Evolutionary conservation across 345 rosid species (phyloP), one percentile per base, ranked within the genome.

Genomic region (Microthlaspi erraticum): DNA sequence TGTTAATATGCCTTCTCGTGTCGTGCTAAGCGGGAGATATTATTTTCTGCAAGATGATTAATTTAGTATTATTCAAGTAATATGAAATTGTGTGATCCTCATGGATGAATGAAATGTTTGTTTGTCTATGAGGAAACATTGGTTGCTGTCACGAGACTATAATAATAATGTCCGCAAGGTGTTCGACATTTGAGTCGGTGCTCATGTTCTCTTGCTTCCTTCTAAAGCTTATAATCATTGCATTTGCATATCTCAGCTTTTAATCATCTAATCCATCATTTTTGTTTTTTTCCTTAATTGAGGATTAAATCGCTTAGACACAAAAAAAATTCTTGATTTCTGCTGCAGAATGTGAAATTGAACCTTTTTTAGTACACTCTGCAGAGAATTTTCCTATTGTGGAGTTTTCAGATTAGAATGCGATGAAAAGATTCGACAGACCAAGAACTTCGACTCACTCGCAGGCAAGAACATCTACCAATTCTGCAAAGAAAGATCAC

Each of bases 41-140:
- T 17, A 43, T 12, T 17, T 16, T 51, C 13, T 41, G n/a, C 68
- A 61, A 41, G 26, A 45, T 19, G 41, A 39, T 12, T 60, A n/a
- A 51, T 14, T 54, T 52, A 17, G 0, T 52, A 54, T n/a, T 32
- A 33, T 18, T 60, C 39, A 38, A 36, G 13, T 62, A 17, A 1
- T 63, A 42, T 52, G 54, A 63, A 23, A 16, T 19, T 20, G 46
- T 72, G 43, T 8, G 38, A 48, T 14, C 33, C 53, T 54, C 34
- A 56, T 65, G 70, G 59, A 73, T 72, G 76, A 23, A 54, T 66
- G 78, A 66, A 67, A 74, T 74, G 78, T 74, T 68, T 75, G 78
- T 75, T 45, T 68, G 36, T 60, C 63, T 11, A 31, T 52, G 64
- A 44, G 78, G 78, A 60, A 75, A 75, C 74, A 68, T 75, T 9